These are phyloP conservation scores for Trichophyton simii DNA, from an alignment of 2,329 filamentous ascomycete genomes.

Conservation along the genomic window DNA sequence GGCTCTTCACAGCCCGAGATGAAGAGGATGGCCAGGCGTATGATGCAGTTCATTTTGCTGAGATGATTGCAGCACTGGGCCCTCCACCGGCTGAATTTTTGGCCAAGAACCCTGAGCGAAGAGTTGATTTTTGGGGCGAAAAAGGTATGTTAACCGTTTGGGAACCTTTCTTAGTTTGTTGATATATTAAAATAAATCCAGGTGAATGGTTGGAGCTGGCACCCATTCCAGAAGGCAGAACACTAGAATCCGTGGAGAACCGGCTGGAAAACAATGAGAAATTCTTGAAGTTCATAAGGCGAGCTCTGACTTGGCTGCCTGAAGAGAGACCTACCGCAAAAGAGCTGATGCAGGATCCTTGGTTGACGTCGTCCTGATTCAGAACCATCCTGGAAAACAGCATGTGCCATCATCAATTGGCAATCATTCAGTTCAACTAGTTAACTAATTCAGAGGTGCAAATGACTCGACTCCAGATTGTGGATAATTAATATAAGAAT, in stretches of 20 bases:
- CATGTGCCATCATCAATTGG: too few species aligned
- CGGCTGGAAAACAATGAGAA: neutral
- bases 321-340: conserved; percentile 15
- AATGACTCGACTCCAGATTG: too few species aligned
- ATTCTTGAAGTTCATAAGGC: conserved; percentile 12
- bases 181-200: neutral
- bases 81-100: conserved; percentile 26
- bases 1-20: conserved; percentile 28
- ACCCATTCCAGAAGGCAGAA: conserved; percentile 4
- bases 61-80: conserved; percentile 34
- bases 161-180: neutral
- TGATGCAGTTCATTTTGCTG: conserved; percentile 32
- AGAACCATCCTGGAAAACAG: too few species aligned
- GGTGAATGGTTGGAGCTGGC: neutral
- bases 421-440: too few species aligned
- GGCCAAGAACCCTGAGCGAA: conserved; percentile 14
- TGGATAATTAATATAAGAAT: too few species aligned
- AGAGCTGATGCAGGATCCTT: conserved; percentile 16
- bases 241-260: conserved; percentile 3
- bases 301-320: conserved; percentile 16
- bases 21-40: conserved; percentile 29
- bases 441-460: too few species aligned
- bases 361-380: conserved; percentile 4
- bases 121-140: conserved; percentile 27
- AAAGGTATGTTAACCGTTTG: conserved; percentile 17